Evolutionary conservation across 2,329 filamentous ascomycete species (phyloP), one percentile per base, ranked within the genome.

Genomic region (Claviceps digitariae): DNA sequence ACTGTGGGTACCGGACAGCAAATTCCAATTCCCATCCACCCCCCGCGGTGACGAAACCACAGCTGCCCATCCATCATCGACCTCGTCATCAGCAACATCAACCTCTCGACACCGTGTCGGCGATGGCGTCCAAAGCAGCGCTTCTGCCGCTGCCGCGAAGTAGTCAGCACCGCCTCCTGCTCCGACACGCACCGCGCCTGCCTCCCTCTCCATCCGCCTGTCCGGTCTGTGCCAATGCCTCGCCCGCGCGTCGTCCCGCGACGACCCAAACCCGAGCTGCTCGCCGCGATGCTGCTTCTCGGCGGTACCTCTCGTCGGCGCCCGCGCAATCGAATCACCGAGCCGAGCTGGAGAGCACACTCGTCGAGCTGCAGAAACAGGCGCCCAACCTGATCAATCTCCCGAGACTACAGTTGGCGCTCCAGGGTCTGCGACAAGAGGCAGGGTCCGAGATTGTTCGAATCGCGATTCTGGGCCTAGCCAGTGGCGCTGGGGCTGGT

Each of bases 391-490:
- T 82, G 59, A 74, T 86, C 52, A 85, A 85, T 61, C 74, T 84
- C n/a, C 81, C 84, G 31, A 75, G 84, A 53, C 64, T 90, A 47
- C 83, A 87, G 66, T 76, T 91, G 59, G 86, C 86, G 13, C 69
- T 88, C 23, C 76, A 81, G 57, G 82, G 85, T 23, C 65, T 84
- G 55, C 74, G 76, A 36, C 78, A 84, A 61, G 62, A 66, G 1
- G 67, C 77, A 0, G 81, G 81, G 4, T 63, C 73, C 38, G 81
- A 84, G 63, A 72, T 76, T 2, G 72, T 83, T 34, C 72, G 81
- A 20, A 70, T 84, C 54, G 81, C 80, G 15, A 70, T 84, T 48
- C 64, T 83, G 8, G 76, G 74, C 10, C 62, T 81, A 29, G 64
- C 62, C 17, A 63, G 67, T 48, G 69, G 65, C 45, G 62, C 65